Conservation (phyloP, 2,329 filamentous ascomycete species). For the Clonostachys solani region DNA sequence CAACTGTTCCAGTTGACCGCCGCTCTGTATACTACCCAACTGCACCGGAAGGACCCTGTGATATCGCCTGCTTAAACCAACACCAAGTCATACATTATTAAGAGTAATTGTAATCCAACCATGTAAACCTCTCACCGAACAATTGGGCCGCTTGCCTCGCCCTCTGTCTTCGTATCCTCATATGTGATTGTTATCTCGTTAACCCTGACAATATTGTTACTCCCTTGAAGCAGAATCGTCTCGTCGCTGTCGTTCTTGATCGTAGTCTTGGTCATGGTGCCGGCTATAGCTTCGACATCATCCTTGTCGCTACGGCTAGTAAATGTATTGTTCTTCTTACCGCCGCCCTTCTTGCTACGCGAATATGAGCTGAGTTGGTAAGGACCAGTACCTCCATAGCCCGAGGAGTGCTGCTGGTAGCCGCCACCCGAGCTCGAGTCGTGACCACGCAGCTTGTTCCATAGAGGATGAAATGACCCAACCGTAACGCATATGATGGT, state of each 20-base stretch:
- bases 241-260: slow-evolving; percentile 8
- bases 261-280: not conserved
- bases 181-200: slow-evolving; percentile 8
- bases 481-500: slow-evolving; percentile 2
- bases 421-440: slow-evolving; percentile 9
- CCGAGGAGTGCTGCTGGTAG: slow-evolving; percentile 8
- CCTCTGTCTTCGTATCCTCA: not conserved
- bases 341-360: not conserved
- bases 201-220: slow-evolving; percentile 5
- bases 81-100: too few species aligned
- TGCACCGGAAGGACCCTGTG: too few species aligned
- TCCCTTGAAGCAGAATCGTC: slow-evolving; percentile 5
- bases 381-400: slow-evolving; percentile 1
- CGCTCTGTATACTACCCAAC: too few species aligned
- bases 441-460: slow-evolving; percentile 6
- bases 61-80: too few species aligned
- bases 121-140: too few species aligned
- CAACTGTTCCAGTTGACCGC: too few species aligned
- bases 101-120: too few species aligned
- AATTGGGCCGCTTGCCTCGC: slow-evolving; percentile 1
- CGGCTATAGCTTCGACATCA: not conserved
- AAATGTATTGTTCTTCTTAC: not conserved
- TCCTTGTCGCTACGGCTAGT: too few species aligned
- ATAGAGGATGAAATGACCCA: not conserved
- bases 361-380: not conserved